Percentiles rank a stretch among this genome's conserved stretches.
These are phyloP conservation scores for Moricandia moricandioides DNA, from an alignment of 345 rosid genomes.

Conservation along the genomic window DNA sequence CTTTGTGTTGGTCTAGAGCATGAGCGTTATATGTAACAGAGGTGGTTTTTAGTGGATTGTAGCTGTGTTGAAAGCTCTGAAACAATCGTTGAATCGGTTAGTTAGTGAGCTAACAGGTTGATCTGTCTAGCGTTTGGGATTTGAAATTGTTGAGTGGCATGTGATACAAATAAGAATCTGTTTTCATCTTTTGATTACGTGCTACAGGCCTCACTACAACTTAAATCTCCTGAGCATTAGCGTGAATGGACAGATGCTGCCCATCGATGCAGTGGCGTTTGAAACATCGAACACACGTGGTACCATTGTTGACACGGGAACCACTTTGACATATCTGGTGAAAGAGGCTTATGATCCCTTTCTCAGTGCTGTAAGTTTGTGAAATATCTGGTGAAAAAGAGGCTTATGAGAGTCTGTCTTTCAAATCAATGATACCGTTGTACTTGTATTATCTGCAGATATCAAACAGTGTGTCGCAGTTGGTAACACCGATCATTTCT, in stretches of 20 bases:
- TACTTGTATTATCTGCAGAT: conserved; percentile 46
- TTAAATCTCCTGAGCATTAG: conserved; percentile 75
- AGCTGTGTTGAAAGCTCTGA: too few relatives aligned
- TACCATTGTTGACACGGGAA: conserved; percentile 94
- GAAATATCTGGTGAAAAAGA: conserved; percentile 72
- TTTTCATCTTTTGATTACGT: conserved; percentile 15
- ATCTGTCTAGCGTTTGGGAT: too few relatives aligned
- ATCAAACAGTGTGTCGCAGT: conserved; percentile 56
- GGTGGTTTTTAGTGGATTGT: background rate
- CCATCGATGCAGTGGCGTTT: conserved; percentile 65
- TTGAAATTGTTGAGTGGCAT: background rate
- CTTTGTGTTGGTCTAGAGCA: background rate
- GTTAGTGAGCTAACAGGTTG: too few relatives aligned
- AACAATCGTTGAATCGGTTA: too few relatives aligned
- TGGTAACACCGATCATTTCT: conserved; percentile 56
- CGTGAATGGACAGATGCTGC: conserved; percentile 64
- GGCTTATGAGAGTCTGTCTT: conserved; percentile 43
- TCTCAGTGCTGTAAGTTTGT: conserved; percentile 70
- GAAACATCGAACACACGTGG: conserved; percentile 67
- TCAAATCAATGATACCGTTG: background rate
- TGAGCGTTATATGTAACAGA: background rate
- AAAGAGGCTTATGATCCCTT: conserved; percentile 83
- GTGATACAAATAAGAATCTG: background rate
- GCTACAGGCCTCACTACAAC: conserved; percentile 94
- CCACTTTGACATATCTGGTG: conserved; percentile 92